These are phyloP conservation scores for Capsicum rhomboideum DNA, from an alignment of 257 asterid genomes.

Conservation along the genomic window DNA sequence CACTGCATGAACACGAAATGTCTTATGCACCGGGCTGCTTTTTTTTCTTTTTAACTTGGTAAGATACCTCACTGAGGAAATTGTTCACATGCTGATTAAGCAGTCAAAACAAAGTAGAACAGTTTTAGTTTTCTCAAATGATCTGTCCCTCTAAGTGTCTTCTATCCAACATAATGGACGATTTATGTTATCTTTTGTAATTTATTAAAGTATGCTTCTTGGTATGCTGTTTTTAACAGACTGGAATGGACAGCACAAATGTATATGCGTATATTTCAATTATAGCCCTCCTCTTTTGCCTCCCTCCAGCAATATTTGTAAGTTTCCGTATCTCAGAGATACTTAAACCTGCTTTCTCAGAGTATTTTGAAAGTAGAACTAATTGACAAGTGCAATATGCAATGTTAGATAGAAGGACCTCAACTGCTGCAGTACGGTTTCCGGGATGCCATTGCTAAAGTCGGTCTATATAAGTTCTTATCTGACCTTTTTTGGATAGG, in stretches of 20 bases:
- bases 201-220: background rate
- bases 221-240: conserved; percentile 33
- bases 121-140: background rate
- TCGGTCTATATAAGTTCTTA: conserved; percentile 73
- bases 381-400: background rate
- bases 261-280: conserved; percentile 76
- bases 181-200: background rate
- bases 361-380: background rate
- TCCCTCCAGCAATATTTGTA: conserved; percentile 82
- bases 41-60: background rate
- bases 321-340: conserved; percentile 12
- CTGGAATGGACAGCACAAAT: conserved; percentile 91
- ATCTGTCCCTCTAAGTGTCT: too few relatives aligned
- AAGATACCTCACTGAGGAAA: background rate
- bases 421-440: conserved; percentile 61
- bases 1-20: background rate
- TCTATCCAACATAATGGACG: background rate
- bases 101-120: background rate
- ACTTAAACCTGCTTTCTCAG: background rate
- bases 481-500: conserved; percentile 98
- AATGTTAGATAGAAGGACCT: conserved; percentile 76
- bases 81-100: background rate
- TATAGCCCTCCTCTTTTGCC: conserved; percentile 67
- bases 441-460: conserved; percentile 83
- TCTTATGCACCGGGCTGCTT: background rate